Conservation (phyloP, 768 basidiomycete species). For the Rhodocollybia butyracea region DNA sequence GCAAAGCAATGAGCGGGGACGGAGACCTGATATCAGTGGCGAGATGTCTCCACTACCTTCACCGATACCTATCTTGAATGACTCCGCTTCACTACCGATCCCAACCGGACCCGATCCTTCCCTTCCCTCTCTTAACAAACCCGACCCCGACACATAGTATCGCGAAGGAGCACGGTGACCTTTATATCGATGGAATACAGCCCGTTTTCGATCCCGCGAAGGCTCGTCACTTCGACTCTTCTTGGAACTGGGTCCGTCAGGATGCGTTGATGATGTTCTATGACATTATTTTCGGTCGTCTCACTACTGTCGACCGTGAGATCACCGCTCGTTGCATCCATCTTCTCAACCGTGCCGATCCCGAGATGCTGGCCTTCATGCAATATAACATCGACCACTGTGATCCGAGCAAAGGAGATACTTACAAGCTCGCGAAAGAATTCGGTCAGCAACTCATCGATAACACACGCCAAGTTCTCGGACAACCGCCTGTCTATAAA, state of each 20-base stretch:
- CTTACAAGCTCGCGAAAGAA: conserved; percentile 92
- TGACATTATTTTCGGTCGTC: conserved; percentile 94
- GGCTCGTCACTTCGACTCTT: conserved; percentile 97
- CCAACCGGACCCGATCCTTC: no score
- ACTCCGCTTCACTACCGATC: no score
- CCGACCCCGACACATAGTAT: no score
- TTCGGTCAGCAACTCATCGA: conserved; percentile 95
- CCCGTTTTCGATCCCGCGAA: conserved; percentile 94
- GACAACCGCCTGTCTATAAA: conserved; percentile 87
- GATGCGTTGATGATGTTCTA: conserved; percentile 96
- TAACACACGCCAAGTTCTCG: conserved; percentile 85
- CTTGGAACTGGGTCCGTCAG: conserved; percentile 99
- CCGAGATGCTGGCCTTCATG: conserved; percentile 90
- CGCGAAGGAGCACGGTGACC: conserved; percentile 87
- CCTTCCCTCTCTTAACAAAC: no score
- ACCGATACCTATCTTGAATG: no score
- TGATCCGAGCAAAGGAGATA: conserved; percentile 81
- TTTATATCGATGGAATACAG: conserved; percentile 92
- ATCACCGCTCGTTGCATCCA: conserved; percentile 97
- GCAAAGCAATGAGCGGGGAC: no score
- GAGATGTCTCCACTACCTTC: no score
- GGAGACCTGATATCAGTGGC: no score
- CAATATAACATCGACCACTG: conserved; percentile 89
- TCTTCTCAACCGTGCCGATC: conserved; percentile 96
- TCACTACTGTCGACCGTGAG: conserved; percentile 92